Base-by-base conservation (phyloP, 1,284 basidiomycete species). In the Malassezia nana region DNA sequence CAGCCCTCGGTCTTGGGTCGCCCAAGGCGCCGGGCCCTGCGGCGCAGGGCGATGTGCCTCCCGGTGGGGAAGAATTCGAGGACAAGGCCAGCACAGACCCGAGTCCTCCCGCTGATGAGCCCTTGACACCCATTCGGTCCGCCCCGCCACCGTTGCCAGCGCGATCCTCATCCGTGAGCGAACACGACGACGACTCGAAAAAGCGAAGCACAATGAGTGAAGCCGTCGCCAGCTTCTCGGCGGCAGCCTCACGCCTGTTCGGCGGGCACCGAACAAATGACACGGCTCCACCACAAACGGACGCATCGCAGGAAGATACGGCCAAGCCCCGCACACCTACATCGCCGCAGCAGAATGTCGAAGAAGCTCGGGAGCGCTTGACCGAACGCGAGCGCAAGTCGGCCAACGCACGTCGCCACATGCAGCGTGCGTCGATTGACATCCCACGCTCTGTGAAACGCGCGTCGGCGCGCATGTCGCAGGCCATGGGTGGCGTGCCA, bases 361-460 rank as follows among this genome's bases (percentile, higher is more conserved):
- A 56, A 31, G 49, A 44, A 24, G 43, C 43, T 5, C 54, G 54
- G 16, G 54, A 56, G 28, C 28, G 25, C 7, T 10, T 55, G 26
- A 50, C 43, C 1, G 54, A 50, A 35, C 45, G 25, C n/a, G 54
- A 50, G 32, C 48, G 49, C 20, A 30, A 46, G 22, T 41, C 25
- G 12, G 48, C 48, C 0, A 20, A 40, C 13, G 42, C 33, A 6
- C 54, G 54, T 4, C 54, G 54, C 29, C 48, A 50, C 33, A 40
- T 26, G 25, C 54, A 50, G 20, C 54, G 54, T 10, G 54, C 54
- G 8, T 56, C 54, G 24, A 45, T 56, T n/a, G 54, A 56, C 10
- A 43, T 56, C 18, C 54, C 54, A 2, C 30, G 49, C 24, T 56
- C 54, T 1, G 54, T 56, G 22, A 50, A 50, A 18, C 46, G 43